These are phyloP conservation scores for Trifolium subterraneum DNA, from an alignment of 306 rosid genomes.

Conservation along the genomic window DNA sequence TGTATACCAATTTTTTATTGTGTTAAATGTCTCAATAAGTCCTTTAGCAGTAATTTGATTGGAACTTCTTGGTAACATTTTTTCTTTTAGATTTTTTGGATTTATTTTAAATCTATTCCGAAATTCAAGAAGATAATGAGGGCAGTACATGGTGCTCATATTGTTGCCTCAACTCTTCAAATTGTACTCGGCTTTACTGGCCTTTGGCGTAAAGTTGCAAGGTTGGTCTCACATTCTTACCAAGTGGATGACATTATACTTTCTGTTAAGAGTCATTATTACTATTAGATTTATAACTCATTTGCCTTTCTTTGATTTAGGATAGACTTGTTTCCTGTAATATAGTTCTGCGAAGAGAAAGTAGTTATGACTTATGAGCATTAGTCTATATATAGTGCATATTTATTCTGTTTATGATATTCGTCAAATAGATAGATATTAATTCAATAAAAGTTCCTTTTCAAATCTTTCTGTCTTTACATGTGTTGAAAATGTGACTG, in stretches of 20 bases:
- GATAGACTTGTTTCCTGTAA: background rate
- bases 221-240: slow-evolving; percentile 57
- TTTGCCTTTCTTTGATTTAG: background rate
- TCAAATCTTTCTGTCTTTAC: background rate
- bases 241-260: slow-evolving; percentile 25
- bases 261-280: background rate
- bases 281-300: slow-evolving; percentile 2
- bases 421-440: background rate
- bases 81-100: slow-evolving; percentile 9
- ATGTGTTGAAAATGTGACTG: no score
- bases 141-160: slow-evolving; percentile 94
- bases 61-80: slow-evolving; percentile 19
- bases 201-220: slow-evolving; percentile 97
- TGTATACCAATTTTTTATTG: slow-evolving; percentile 2
- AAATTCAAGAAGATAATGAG: slow-evolving; percentile 91
- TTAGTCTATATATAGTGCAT: slow-evolving; percentile 4
- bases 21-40: slow-evolving; percentile 12
- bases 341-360: background rate
- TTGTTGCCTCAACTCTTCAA: slow-evolving; percentile 97
- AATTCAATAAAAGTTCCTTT: background rate
- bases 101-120: slow-evolving; percentile 48
- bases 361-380: background rate
- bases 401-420: background rate
- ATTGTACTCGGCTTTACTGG: slow-evolving; percentile 98
- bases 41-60: slow-evolving; percentile 32